phyloP scores from a whole-genome alignment of 306 rosid genomes.

The Vigna mungo region DNA sequence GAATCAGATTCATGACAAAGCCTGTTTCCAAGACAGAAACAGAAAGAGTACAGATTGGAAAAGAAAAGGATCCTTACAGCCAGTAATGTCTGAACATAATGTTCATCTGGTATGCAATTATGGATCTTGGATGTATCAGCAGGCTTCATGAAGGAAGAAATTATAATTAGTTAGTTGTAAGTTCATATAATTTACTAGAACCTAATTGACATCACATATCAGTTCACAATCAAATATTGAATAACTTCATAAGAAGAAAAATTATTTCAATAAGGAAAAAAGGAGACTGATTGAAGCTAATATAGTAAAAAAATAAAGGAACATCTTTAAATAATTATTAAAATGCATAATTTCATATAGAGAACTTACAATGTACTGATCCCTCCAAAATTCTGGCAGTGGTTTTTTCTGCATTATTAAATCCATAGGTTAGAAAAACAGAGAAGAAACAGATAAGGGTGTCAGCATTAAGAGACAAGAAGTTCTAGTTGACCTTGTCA shows the following conservation, averaged over 20 bases:
- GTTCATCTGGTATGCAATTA: constrained; percentile 98
- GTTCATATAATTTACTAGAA: constrained; percentile 24
- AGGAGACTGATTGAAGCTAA: neutral
- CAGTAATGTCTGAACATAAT: constrained; percentile 89
- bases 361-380: constrained; percentile 78
- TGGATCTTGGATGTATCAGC: constrained; percentile 83
- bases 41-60: constrained; percentile 1
- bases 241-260: constrained; percentile 20
- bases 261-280: neutral
- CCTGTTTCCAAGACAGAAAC: neutral
- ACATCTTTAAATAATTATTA: constrained; percentile 8
- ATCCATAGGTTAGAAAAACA: constrained; percentile 44
- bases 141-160: constrained; percentile 67
- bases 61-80: constrained; percentile 69
- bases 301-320: neutral
- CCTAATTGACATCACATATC: constrained; percentile 19
- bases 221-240: constrained; percentile 34
- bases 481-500: constrained; percentile 6
- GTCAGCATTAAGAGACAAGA: constrained; percentile 9
- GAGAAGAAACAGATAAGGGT: constrained; percentile 29
- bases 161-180: constrained; percentile 22
- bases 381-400: constrained; percentile 98
- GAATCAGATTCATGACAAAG: neutral
- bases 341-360: constrained; percentile 28
- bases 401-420: constrained; percentile 80